These are phyloP conservation scores for Mucor saturninus DNA, from an alignment of 371 early-diverging fungal genomes.

Conservation along the genomic window DNA sequence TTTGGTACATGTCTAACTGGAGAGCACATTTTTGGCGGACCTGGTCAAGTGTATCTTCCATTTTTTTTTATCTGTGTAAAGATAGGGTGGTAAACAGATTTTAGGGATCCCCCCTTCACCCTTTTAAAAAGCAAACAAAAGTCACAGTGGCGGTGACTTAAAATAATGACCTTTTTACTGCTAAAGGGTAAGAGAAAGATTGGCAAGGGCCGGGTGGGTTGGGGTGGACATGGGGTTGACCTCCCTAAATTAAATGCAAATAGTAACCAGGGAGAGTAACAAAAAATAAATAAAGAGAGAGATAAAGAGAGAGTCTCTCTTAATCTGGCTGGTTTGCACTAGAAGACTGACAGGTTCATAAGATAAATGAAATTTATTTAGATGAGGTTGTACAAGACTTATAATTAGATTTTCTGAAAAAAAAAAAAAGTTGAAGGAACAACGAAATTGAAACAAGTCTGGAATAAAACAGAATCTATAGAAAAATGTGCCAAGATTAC, in stretches of 20 bases:
- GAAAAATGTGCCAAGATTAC: background rate
- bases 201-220: too few relatives aligned
- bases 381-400: background rate
- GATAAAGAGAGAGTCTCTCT: too few relatives aligned
- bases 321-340: too few relatives aligned
- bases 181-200: too few relatives aligned
- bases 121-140: background rate
- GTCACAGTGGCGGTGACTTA: background rate
- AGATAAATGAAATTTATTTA: conserved; percentile 1
- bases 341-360: background rate
- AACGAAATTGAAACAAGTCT: too few relatives aligned
- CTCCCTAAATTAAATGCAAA: too few relatives aligned
- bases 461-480: background rate
- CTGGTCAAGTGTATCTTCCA: conserved; percentile 74
- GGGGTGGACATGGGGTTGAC: too few relatives aligned
- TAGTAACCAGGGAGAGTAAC: too few relatives aligned
- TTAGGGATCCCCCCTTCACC: background rate
- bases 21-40: conserved; percentile 82
- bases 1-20: conserved; percentile 77
- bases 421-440: too few relatives aligned
- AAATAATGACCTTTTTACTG: background rate
- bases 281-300: too few relatives aligned
- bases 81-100: background rate
- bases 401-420: background rate
- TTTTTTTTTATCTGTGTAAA: conserved; percentile 22